A percentile compares a stretch with the other conserved stretches of the same genome.
These are phyloP conservation scores for Tetrapyrgos nigripes DNA, from an alignment of 1,284 basidiomycete species.

Conservation along the genomic window DNA sequence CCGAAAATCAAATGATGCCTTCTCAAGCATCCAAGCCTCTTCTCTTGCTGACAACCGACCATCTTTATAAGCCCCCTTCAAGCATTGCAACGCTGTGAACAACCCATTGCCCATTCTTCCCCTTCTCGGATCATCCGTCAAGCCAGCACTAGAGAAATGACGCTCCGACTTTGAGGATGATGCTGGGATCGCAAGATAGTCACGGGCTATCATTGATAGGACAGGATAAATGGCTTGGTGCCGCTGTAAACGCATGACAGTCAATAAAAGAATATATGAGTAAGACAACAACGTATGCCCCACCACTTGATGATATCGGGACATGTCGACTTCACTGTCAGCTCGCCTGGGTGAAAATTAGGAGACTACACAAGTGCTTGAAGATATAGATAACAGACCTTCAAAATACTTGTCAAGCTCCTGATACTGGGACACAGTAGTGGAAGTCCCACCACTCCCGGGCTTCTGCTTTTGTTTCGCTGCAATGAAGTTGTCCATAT, in stretches of 20 bases:
- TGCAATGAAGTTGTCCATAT: too few relatives aligned
- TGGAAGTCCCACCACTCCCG: too few relatives aligned
- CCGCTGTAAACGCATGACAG: conserved; percentile 7
- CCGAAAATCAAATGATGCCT: too few relatives aligned
- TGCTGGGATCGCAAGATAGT: conserved; percentile 30
- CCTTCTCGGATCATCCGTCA: conserved; percentile 24
- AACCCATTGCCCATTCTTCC: conserved; percentile 18
- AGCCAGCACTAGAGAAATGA: conserved; percentile 23
- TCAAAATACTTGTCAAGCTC: too few relatives aligned
- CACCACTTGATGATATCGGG: conserved; percentile 26
- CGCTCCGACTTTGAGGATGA: conserved; percentile 27
- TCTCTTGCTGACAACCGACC: background rate
- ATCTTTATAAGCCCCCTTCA: conserved; percentile 3
- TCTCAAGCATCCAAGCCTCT: background rate
- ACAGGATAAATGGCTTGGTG: conserved; percentile 14
- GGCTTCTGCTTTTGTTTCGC: too few relatives aligned
- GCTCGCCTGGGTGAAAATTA: too few relatives aligned
- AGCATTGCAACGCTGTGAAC: conserved; percentile 24
- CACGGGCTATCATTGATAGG: conserved; percentile 26
- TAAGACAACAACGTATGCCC: conserved; percentile 20
- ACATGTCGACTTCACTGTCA: too few relatives aligned
- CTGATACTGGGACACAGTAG: too few relatives aligned
- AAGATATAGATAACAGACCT: too few relatives aligned
- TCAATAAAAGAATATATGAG: background rate
- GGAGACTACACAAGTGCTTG: too few relatives aligned